phyloP scores from a whole-genome alignment of 768 basidiomycete genomes.

The Agaricus bisporus region DNA sequence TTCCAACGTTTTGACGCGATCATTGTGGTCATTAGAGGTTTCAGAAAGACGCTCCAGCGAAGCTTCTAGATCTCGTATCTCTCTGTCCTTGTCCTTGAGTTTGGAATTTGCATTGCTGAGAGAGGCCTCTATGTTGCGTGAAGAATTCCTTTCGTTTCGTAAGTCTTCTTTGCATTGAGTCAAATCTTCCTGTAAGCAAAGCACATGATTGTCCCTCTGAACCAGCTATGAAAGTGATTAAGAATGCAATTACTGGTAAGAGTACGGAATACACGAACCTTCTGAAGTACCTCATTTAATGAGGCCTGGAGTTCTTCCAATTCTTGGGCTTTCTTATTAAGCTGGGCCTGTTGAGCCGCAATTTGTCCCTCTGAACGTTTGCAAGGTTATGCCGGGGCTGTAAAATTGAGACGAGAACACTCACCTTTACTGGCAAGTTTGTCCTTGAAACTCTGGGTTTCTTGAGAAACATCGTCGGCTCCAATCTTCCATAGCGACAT shows the following conservation, averaged over 20 bases:
- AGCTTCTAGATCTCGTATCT: slow-evolving; percentile 48
- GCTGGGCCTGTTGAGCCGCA: slow-evolving; percentile 38
- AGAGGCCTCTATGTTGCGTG: slow-evolving; percentile 46
- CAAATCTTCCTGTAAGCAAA: slow-evolving; percentile 49
- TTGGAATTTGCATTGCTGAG: slow-evolving; percentile 43
- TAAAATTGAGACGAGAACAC: background rate
- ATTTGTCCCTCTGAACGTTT: slow-evolving; percentile 36
- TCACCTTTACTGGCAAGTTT: slow-evolving; percentile 46
- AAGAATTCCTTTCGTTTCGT: slow-evolving; percentile 44
- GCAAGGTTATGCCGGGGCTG: background rate
- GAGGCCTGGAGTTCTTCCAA: slow-evolving; percentile 35
- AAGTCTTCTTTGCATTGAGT: slow-evolving; percentile 48
- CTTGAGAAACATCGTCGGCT: slow-evolving; percentile 39
- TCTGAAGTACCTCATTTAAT: slow-evolving; percentile 40
- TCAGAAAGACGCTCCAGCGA: slow-evolving; percentile 49
- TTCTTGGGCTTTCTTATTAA: slow-evolving; percentile 34
- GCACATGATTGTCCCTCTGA: slow-evolving; percentile 47
- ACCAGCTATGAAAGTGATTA: slow-evolving; percentile 35
- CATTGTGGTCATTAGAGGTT: slow-evolving; percentile 40
- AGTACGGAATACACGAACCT: slow-evolving; percentile 26
- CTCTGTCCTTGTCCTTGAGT: slow-evolving; percentile 43
- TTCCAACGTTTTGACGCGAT: slow-evolving; percentile 40
- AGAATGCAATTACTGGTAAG: background rate
- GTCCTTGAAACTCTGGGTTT: slow-evolving; percentile 39
- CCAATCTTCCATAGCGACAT: slow-evolving; percentile 47